These are phyloP conservation scores for Daldinia sp. DNA, from an alignment of 2,329 filamentous ascomycete species.

Conservation along the genomic window DNA sequence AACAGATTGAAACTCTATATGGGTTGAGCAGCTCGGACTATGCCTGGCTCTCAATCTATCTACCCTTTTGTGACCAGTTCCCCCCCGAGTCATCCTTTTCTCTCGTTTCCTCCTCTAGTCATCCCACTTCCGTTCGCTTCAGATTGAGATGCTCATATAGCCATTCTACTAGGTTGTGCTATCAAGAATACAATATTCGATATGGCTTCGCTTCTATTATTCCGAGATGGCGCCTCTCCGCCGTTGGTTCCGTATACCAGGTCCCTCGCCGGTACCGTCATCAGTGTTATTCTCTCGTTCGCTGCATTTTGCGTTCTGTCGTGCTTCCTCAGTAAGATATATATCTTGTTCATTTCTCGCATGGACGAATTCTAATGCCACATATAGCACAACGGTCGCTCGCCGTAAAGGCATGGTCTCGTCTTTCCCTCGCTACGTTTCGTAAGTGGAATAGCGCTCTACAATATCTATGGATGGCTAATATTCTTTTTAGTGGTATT, in stretches of 20 bases:
- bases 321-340: conserved; percentile 39
- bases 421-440: conserved; percentile 59
- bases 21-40: neutral
- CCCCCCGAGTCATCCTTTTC: neutral
- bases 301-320: conserved; percentile 38
- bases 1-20: neutral
- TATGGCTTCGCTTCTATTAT: conserved; percentile 28
- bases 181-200: neutral
- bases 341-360: neutral
- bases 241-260: conserved; percentile 7
- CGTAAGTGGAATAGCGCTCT: conserved; percentile 49
- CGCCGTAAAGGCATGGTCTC: conserved; percentile 56
- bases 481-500: conserved; percentile 64
- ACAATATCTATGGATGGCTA: neutral
- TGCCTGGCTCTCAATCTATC: neutral
- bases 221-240: conserved; percentile 11
- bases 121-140: neutral
- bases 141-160: neutral
- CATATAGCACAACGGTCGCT: conserved; percentile 54
- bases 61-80: neutral
- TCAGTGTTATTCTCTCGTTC: conserved; percentile 37
- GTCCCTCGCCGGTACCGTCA: conserved; percentile 28
- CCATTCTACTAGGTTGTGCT: conserved; percentile 4
- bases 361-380: conserved; percentile 5
- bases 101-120: neutral